Conservation (phyloP, 306 rosid genomes). For the Corylus heterophylla region DNA sequence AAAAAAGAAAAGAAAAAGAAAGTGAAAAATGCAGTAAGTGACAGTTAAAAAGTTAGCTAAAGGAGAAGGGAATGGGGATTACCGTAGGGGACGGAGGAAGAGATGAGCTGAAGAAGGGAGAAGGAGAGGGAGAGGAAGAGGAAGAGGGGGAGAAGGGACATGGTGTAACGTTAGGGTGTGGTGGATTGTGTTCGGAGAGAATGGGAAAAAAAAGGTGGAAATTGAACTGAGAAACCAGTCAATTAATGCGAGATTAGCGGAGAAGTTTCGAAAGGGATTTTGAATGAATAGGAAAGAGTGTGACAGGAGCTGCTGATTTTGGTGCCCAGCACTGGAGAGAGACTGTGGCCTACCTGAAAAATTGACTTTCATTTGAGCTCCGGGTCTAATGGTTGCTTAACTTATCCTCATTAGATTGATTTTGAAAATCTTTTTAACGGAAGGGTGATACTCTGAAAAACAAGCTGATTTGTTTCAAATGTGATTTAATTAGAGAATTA, state of each 20-base stretch:
- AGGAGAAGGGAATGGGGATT: constrained; percentile 3
- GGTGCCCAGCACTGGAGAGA: too few relatives aligned
- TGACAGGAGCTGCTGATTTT: too few relatives aligned
- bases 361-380: too few relatives aligned
- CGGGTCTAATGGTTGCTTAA: too few relatives aligned
- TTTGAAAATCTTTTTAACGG: too few relatives aligned
- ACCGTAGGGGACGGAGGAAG: constrained; percentile 46
- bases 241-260: constrained; percentile 56
- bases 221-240: neutral
- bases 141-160: constrained; percentile 17
- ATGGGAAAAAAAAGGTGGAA: neutral
- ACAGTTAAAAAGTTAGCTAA: constrained; percentile 16
- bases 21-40: constrained; percentile 3
- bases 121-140: neutral
- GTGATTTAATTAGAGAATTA: too few relatives aligned
- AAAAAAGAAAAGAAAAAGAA: too few relatives aligned
- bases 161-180: neutral
- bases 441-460: too few relatives aligned
- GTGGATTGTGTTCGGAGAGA: neutral
- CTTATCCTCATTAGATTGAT: too few relatives aligned
- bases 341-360: too few relatives aligned
- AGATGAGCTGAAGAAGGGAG: constrained; percentile 13
- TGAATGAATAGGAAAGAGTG: neutral
- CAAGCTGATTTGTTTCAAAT: too few relatives aligned
- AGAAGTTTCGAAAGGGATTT: neutral